Percentiles rank a stretch among this genome's conserved stretches.
phyloP scores from a whole-genome alignment of 768 basidiomycete genomes.

The Tricholoma terreum region DNA sequence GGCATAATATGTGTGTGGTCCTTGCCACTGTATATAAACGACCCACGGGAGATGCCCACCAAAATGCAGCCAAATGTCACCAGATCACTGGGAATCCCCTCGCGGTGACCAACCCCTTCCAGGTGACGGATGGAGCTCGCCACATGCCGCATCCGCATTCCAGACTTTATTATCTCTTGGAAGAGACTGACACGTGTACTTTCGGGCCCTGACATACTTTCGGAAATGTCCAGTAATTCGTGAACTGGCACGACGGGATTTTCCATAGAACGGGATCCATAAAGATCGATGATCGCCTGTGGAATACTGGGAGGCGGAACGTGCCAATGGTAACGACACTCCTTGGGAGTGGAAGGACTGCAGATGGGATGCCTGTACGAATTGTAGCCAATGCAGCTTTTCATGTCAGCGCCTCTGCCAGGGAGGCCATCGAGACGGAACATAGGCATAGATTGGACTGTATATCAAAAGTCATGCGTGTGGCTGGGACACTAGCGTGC shows the following conservation, averaged over 20 bases:
- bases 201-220: background rate
- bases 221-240: background rate
- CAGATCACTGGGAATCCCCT: background rate
- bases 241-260: background rate
- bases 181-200: background rate
- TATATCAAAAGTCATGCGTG: no score
- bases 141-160: background rate
- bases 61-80: background rate
- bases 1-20: background rate
- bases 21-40: background rate
- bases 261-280: background rate
- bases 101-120: background rate
- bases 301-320: background rate
- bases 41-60: background rate
- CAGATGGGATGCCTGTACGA: background rate
- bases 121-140: background rate
- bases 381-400: background rate
- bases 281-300: background rate
- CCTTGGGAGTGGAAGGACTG: background rate
- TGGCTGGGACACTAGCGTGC: no score
- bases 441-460: background rate
- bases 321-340: background rate
- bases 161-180: background rate
- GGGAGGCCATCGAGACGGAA: background rate
- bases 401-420: background rate